Conservation (phyloP, 208 protist species). For the Acanthamoeba divionensis region DNA sequence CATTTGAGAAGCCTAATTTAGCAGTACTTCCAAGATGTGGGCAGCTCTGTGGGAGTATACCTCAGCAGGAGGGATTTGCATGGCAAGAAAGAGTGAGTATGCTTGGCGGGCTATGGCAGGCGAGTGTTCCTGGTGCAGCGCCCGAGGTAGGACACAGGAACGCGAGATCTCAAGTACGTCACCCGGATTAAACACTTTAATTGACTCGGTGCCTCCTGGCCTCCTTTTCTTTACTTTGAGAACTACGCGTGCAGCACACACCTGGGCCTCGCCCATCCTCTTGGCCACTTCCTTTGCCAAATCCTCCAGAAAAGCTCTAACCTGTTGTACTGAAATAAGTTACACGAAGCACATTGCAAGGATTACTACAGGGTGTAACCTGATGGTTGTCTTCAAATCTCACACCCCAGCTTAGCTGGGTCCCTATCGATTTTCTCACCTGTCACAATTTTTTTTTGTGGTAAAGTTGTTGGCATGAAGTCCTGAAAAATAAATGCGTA, state of each 20-base stretch:
- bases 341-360: neutral
- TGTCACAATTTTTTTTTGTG: neutral
- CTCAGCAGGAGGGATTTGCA: conserved; percentile 27
- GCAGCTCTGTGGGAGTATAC: neutral
- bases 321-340: neutral
- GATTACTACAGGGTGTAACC: neutral
- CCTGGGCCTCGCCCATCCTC: neutral
- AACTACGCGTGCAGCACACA: neutral
- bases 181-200: conserved; percentile 26
- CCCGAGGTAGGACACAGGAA: neutral
- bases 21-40: too few relatives aligned
- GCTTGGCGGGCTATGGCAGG: neutral
- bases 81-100: conserved; percentile 2
- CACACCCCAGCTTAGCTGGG: conserved; percentile 38
- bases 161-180: neutral
- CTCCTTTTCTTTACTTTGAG: conserved; percentile 25
- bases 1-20: neutral
- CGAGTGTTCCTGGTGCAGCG: neutral
- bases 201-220: neutral
- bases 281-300: conserved; percentile 1
- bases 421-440: conserved; percentile 11
- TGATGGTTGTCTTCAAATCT: neutral
- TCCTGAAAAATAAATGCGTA: neutral
- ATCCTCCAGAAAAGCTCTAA: neutral
- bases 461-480: neutral